Evolutionary conservation across 345 rosid species (phyloP).

Genomic region (Anacardium occidentale): DNA sequence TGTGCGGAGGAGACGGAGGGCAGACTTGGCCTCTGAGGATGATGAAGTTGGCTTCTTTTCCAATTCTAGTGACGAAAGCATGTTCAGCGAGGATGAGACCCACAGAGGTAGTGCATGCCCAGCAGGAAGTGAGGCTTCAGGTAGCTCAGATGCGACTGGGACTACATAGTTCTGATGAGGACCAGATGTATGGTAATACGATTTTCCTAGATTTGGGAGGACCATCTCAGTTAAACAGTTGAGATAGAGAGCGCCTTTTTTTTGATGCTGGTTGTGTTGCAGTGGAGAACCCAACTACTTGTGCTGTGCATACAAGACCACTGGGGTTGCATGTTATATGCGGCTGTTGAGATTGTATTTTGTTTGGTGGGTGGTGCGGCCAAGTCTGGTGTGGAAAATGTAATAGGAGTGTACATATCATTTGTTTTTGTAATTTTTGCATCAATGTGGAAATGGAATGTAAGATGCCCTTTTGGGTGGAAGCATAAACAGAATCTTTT

Average conservation of each 20-base stretch:
- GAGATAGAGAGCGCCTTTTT: not conserved
- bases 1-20: conserved; percentile 54
- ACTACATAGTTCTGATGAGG: conserved; percentile 22
- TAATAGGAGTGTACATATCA: conserved; percentile 14
- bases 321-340: not conserved
- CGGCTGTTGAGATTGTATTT: not conserved
- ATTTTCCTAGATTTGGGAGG: not conserved
- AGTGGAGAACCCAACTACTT: conserved; percentile 3
- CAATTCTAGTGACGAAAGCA: conserved; percentile 67
- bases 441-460: not conserved
- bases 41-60: conserved; percentile 51
- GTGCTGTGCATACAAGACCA: not conserved
- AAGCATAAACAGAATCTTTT: not conserved
- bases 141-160: conserved; percentile 62
- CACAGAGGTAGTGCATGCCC: conserved; percentile 36
- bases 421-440: conserved; percentile 19
- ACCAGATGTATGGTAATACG: not conserved
- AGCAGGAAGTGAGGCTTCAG: conserved; percentile 48
- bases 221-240: not conserved
- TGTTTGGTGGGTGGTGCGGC: not conserved
- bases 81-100: conserved; percentile 71
- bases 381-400: conserved; percentile 5
- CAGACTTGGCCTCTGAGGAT: conserved; percentile 42
- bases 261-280: not conserved
- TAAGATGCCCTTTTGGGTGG: not conserved